Base-by-base conservation (phyloP, 768 basidiomycete genomes). In the Naganishia friedmannii region DNA sequence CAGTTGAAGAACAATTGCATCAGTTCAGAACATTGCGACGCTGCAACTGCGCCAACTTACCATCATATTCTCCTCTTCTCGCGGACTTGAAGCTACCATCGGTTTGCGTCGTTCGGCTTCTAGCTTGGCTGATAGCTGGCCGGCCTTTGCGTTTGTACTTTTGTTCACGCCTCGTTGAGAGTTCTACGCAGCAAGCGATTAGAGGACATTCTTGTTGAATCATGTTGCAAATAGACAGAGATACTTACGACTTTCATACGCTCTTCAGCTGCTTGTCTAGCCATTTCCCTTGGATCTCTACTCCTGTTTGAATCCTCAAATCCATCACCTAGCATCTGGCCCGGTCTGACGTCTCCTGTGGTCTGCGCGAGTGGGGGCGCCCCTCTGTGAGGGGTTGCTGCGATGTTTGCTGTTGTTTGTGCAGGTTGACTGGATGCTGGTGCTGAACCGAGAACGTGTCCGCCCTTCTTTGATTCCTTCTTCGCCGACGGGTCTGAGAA, bases 401-500 rank as follows among this genome's bases (percentile, higher is more conserved):
- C 13, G 56, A 26, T 26, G 42, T 29, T 53, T 46, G 29, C 10
- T 53, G 48, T 21, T 23, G 66, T 0, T 39, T n/a, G 53, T 28
- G 70, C 45, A 51, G 70, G 23, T 17, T 68, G 5, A 17, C 72
- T 8, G 5, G 67, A 53, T 23, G 78, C 31, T 6, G 78, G 73
- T 15, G 65, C 75, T 0, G 78, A 78, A 23, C 79, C 79, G 5
- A 80, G 74, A 37, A 69, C 72, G 45, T 79, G 79, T 21, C 79
- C 79, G 58, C 74, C 72, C 51, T 60, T 65, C 8, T 56, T 70
- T 51, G 53, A 56, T 31, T 39, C 68, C 60, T 60, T 69, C 26
- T 70, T 65, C 28, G 60, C 68, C 8, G 77, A 78, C 8, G 79
- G 79, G 68, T 78, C 77, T 21, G 79, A 80, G 70, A 80, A 77